Percentiles rank a stretch among this genome's conserved stretches.
Conservation (phyloP, 352 stramenopile species). For the Pythium rishiriense region DNA sequence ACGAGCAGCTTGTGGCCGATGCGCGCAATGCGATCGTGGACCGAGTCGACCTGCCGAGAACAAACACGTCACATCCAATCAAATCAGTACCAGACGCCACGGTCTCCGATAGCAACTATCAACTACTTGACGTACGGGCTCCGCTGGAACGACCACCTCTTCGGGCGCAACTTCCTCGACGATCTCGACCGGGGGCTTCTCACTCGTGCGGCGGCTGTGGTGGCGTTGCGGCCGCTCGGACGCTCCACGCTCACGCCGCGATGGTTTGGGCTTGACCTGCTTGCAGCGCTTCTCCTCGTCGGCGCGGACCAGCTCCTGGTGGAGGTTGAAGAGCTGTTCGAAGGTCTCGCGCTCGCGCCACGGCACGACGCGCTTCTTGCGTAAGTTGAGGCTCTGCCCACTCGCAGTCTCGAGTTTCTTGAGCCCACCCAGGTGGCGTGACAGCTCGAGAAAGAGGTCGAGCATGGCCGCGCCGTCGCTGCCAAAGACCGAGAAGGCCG, state of each 20-base stretch:
- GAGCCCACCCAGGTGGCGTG: conserved; percentile 47
- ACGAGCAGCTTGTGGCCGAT: conserved; percentile 73
- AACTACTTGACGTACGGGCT: conserved; percentile 12
- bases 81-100: too few relatives aligned
- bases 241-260: not conserved
- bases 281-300: conserved; percentile 20
- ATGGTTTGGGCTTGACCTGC: too few relatives aligned
- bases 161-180: not conserved
- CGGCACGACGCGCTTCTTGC: conserved; percentile 45
- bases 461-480: conserved; percentile 61
- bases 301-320: conserved; percentile 39
- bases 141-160: not conserved
- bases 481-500: conserved; percentile 53
- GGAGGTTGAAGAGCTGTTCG: conserved; percentile 50
- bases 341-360: conserved; percentile 57
- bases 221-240: not conserved
- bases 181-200: not conserved
- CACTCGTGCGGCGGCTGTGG: not conserved
- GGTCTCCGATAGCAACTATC: not conserved
- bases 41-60: conserved; percentile 18
- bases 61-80: not conserved
- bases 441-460: conserved; percentile 69
- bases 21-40: conserved; percentile 62
- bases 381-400: conserved; percentile 50
- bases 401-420: conserved; percentile 48